Base-by-base conservation (phyloP, 148 eudicot species). In the Dianthus caryophyllus region DNA sequence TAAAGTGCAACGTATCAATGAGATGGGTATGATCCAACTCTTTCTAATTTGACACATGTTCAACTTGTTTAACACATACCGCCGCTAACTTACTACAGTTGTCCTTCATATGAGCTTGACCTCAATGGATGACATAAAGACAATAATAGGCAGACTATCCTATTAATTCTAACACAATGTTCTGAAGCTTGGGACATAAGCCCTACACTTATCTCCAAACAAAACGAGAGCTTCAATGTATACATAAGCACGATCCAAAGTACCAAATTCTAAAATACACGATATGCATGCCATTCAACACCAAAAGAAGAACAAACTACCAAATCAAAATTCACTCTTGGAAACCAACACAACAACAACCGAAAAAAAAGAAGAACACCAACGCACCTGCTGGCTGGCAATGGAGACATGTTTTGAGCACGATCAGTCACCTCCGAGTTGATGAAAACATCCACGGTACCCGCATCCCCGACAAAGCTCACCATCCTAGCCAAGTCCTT, bases 401-500 rank as follows among this genome's bases (percentile, higher is more conserved):
- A 11, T 25, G 59, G 59, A 15, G 59, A 55, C 59, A 55, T 13
- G 59, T 55, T 25, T 25, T 1, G 59, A 55, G 59, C 59, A 55
- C 17, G 59, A 25, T 25, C 31, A 55, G 29, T 55, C 5, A 9
- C n/a, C 14, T 55, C 33, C 13, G 59, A 11, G 59, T 26, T 55
- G 59, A 55, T 55, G 33, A 55, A 55, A 26, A 55, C 59, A 55
- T 55, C 59, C 31, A 55, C 31, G 13, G 59, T 55, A 71, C 76
- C 81, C 39, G 74, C 65, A 41, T 84, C 91, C 70, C 67, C 74
- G 22, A 77, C 79, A 66, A 84, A 89, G 69, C 73, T 84, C 14
- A 89, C 76, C 96, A 89, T 89, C 61, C 96, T 85, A 64, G 78
- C 71, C 76, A 89, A 80, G 58, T 89, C 96, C 70, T 81, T 89